phyloP scores from a whole-genome alignment of 1,139 yeast genomes.

The Pichia sp. region DNA sequence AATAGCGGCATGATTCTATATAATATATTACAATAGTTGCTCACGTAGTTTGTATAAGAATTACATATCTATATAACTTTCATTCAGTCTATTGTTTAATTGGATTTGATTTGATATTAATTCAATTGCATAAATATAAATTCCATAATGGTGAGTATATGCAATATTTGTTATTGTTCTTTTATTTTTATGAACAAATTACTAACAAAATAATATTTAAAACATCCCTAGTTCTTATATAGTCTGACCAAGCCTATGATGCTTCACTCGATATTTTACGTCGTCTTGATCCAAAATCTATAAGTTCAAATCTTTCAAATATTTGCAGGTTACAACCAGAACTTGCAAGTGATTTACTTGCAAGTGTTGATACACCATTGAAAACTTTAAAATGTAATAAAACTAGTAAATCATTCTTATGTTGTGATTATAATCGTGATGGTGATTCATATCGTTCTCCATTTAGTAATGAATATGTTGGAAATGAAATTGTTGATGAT shows the following conservation, averaged over 20 bases:
- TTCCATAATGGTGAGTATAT: not conserved
- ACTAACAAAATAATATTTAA: slow-evolving; percentile 11
- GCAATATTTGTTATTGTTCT: not conserved
- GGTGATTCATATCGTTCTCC: slow-evolving; percentile 92
- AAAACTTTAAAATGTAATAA: slow-evolving; percentile 48
- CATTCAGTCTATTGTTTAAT: no score
- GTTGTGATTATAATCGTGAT: slow-evolving; percentile 94
- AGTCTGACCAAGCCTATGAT: slow-evolving; percentile 63
- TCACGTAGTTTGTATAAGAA: no score
- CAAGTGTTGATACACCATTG: slow-evolving; percentile 86
- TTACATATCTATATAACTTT: no score
- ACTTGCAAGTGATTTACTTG: slow-evolving; percentile 78
- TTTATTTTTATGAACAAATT: not conserved
- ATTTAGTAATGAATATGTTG: slow-evolving; percentile 78
- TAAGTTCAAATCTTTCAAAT: slow-evolving; percentile 54
- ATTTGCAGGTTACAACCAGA: slow-evolving; percentile 76
- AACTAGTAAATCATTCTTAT: slow-evolving; percentile 62
- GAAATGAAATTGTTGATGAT: slow-evolving; percentile 49
- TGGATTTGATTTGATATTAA: no score
- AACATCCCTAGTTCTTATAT: not conserved
- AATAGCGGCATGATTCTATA: no score
- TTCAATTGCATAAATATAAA: no score
- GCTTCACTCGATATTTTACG: slow-evolving; percentile 85
- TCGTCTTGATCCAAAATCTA: slow-evolving; percentile 73
- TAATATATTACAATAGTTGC: no score